These are phyloP conservation scores for Exsudoporus frostii DNA, from an alignment of 768 basidiomycete species.

Conservation along the genomic window DNA sequence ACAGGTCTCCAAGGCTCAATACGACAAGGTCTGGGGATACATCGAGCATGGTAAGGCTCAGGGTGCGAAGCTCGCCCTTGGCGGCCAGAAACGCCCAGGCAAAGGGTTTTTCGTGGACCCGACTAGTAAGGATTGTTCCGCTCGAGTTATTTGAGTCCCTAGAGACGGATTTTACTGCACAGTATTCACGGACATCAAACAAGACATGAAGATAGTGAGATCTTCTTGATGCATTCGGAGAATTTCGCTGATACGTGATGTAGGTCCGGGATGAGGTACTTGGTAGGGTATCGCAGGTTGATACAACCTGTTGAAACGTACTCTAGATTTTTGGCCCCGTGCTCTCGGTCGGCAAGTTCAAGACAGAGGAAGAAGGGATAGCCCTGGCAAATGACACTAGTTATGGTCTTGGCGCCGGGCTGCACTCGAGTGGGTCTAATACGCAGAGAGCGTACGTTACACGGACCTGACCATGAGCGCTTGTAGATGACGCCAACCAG, in stretches of 20 bases:
- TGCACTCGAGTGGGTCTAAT: constrained; percentile 73
- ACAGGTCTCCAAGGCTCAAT: constrained; percentile 80
- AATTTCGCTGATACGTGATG: constrained; percentile 22
- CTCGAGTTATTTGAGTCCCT: constrained; percentile 2
- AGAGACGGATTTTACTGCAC: constrained; percentile 3
- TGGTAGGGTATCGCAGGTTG: constrained; percentile 3
- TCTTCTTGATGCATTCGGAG: neutral
- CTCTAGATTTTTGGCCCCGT: constrained; percentile 92
- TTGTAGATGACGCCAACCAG: constrained; percentile 71
- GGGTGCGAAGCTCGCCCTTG: constrained; percentile 75
- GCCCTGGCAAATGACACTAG: constrained; percentile 80
- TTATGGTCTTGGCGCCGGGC: constrained; percentile 89
- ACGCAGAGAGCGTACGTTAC: neutral
- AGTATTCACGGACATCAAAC: constrained; percentile 81
- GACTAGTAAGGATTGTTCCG: constrained; percentile 56
- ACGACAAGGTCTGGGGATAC: constrained; percentile 83
- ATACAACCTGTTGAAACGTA: constrained; percentile 10
- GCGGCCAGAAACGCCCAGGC: constrained; percentile 72
- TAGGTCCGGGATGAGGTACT: constrained; percentile 34
- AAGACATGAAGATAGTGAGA: constrained; percentile 83
- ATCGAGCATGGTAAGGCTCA: constrained; percentile 82
- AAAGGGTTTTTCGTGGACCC: constrained; percentile 91
- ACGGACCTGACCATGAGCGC: constrained; percentile 20
- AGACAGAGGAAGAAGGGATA: constrained; percentile 85
- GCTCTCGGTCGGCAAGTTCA: constrained; percentile 76